phyloP scores from a whole-genome alignment of 495 filamentous ascomycete genomes.

The Penicillium pulvis region DNA sequence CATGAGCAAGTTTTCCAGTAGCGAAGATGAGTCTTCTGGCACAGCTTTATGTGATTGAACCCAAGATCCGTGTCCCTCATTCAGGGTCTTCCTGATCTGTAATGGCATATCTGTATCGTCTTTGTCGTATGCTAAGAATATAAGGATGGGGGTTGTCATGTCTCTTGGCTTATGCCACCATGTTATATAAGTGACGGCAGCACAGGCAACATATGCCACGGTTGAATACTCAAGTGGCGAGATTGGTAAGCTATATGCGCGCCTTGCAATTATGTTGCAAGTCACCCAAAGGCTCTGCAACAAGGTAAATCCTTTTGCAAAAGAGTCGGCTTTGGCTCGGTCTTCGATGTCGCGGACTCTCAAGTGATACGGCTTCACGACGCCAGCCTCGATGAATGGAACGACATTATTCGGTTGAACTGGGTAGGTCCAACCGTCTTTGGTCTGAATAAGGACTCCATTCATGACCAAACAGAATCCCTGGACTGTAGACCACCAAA shows the following conservation, averaged over 20 bases:
- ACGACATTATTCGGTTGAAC: constrained; percentile 9
- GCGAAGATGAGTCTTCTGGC: neutral
- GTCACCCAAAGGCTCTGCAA: constrained; percentile 12
- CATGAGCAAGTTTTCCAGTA: neutral
- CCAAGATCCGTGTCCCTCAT: neutral
- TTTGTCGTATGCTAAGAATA: constrained; percentile 7
- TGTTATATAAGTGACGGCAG: constrained; percentile 2
- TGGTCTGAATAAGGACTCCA: constrained; percentile 10
- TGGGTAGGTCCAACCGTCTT: constrained; percentile 14
- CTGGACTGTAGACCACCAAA: neutral
- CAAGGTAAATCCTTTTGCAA: constrained; percentile 18
- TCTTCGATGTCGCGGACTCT: constrained; percentile 15
- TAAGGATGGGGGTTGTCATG: constrained; percentile 14
- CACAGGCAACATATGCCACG: constrained; percentile 4
- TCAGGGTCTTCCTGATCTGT: constrained; percentile 1
- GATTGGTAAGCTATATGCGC: constrained; percentile 11
- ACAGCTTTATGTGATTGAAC: neutral
- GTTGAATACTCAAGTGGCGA: constrained; percentile 6
- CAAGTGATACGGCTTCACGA: constrained; percentile 11
- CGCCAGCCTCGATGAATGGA: constrained; percentile 12
- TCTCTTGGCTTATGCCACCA: constrained; percentile 21
- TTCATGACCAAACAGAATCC: constrained; percentile 15
- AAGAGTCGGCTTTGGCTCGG: constrained; percentile 18
- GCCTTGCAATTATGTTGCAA: constrained; percentile 13
- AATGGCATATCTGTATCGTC: constrained; percentile 6